These are phyloP conservation scores for Globisporangium splendens DNA, from an alignment of 352 stramenopile genomes.

Conservation along the genomic window DNA sequence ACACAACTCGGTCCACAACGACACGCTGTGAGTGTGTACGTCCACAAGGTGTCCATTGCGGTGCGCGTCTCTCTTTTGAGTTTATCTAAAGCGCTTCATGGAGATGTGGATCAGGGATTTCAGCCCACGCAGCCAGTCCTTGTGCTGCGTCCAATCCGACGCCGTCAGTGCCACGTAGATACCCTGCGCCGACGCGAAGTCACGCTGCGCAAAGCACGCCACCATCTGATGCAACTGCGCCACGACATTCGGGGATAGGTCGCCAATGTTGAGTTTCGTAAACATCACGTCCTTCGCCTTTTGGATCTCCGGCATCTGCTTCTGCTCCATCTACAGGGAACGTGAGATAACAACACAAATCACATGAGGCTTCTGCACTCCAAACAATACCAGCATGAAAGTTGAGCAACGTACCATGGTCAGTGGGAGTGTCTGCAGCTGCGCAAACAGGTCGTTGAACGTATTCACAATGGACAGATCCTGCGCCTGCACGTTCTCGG, in stretches of 20 bases:
- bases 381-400: too few species aligned
- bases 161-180: constrained; percentile 91
- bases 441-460: constrained; percentile 77
- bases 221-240: constrained; percentile 80
- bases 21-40: too few species aligned
- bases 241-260: constrained; percentile 68
- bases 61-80: constrained; percentile 1
- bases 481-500: constrained; percentile 67
- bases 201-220: constrained; percentile 63
- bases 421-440: constrained; percentile 67
- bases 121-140: constrained; percentile 97
- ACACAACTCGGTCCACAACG: too few species aligned
- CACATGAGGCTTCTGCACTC: neutral
- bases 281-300: constrained; percentile 87
- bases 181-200: constrained; percentile 72
- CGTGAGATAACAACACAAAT: constrained; percentile 17
- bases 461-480: constrained; percentile 75
- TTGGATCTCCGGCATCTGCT: constrained; percentile 82
- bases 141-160: constrained; percentile 95
- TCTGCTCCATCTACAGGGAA: constrained; percentile 74
- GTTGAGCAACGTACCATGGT: constrained; percentile 79
- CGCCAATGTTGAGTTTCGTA: constrained; percentile 82
- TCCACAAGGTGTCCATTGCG: too few species aligned
- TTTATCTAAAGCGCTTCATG: constrained; percentile 89
- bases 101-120: constrained; percentile 96